These are phyloP conservation scores for Colletotrichum chlorophyti DNA, from an alignment of 2,329 filamentous ascomycete species.

Conservation along the genomic window DNA sequence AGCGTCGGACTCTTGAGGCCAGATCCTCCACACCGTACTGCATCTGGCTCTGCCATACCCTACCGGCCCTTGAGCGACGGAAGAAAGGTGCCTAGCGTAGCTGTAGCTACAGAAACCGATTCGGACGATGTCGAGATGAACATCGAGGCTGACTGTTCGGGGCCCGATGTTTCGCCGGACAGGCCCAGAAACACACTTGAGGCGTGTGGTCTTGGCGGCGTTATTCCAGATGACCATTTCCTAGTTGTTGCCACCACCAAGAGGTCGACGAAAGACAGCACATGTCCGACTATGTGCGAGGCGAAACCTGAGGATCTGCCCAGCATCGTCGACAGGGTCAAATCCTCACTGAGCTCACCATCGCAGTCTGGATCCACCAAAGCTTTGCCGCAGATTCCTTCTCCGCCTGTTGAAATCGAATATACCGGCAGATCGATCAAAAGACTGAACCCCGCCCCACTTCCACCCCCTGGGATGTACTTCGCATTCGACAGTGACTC, in stretches of 20 bases:
- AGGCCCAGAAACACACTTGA: slow-evolving; percentile 51
- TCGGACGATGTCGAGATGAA: slow-evolving; percentile 47
- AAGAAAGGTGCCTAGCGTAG: slow-evolving; percentile 25
- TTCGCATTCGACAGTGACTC: slow-evolving; percentile 54
- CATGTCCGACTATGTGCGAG: neutral
- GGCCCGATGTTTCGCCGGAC: slow-evolving; percentile 52
- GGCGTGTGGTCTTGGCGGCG: slow-evolving; percentile 65
- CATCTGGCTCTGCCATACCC: slow-evolving; percentile 58
- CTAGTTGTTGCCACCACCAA: slow-evolving; percentile 60
- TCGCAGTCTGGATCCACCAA: slow-evolving; percentile 31
- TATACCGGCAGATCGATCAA: slow-evolving; percentile 52
- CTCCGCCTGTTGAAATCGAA: slow-evolving; percentile 46
- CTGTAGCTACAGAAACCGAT: slow-evolving; percentile 33
- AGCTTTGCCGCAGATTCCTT: neutral
- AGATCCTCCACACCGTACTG: slow-evolving; percentile 41
- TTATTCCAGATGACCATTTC: slow-evolving; percentile 70
- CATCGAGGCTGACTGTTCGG: slow-evolving; percentile 46
- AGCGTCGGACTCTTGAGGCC: slow-evolving; percentile 28
- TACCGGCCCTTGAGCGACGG: slow-evolving; percentile 57
- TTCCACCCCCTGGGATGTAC: slow-evolving; percentile 61
- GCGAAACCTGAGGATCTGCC: slow-evolving; percentile 40
- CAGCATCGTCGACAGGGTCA: slow-evolving; percentile 49
- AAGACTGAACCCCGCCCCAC: slow-evolving; percentile 51
- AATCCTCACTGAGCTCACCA: slow-evolving; percentile 48
- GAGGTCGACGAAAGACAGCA: slow-evolving; percentile 42